Evolutionary conservation across 768 basidiomycete genomes (phyloP).

Genomic region (Termitomyces sp.): DNA sequence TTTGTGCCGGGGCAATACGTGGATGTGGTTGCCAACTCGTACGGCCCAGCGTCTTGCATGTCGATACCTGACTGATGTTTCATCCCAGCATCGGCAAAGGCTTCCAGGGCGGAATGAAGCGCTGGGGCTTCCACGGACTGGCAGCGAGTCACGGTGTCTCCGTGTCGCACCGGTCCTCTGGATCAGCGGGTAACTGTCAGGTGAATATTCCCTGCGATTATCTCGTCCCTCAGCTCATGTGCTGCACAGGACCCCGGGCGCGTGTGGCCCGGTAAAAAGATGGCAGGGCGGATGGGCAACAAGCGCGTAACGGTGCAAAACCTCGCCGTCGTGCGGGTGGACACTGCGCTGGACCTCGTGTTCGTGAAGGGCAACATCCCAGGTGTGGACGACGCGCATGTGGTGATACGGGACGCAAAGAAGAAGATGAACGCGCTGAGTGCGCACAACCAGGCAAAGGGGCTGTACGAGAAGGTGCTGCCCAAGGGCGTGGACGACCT

Average conservation of each 20-base stretch:
- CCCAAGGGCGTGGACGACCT: conserved; percentile 80
- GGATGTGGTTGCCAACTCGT: conserved; percentile 90
- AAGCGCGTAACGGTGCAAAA: conserved; percentile 82
- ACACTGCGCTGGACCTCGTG: conserved; percentile 79
- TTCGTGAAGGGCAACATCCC: conserved; percentile 92
- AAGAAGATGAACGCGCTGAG: conserved; percentile 71
- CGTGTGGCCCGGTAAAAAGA: conserved; percentile 96
- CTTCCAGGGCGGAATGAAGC: conserved; percentile 95
- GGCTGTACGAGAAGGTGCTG: conserved; percentile 69
- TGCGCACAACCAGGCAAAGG: conserved; percentile 62
- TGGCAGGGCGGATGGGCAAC: conserved; percentile 92
- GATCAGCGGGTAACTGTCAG: conserved; percentile 94
- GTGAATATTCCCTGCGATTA: conserved; percentile 33
- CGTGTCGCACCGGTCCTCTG: conserved; percentile 86
- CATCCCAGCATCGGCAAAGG: conserved; percentile 85
- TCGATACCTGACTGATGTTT: not conserved
- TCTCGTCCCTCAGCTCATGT: not conserved
- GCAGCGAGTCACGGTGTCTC: conserved; percentile 96
- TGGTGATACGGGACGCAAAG: conserved; percentile 84
- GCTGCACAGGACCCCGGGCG: conserved; percentile 85
- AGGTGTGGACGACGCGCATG: conserved; percentile 83
- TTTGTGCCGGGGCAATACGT: conserved; percentile 97
- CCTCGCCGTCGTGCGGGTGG: conserved; percentile 83
- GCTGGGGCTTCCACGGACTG: conserved; percentile 89
- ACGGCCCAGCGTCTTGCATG: conserved; percentile 25